Evolutionary conservation across 1,284 basidiomycete species (phyloP).

Genomic region (Termitomyces sp.): DNA sequence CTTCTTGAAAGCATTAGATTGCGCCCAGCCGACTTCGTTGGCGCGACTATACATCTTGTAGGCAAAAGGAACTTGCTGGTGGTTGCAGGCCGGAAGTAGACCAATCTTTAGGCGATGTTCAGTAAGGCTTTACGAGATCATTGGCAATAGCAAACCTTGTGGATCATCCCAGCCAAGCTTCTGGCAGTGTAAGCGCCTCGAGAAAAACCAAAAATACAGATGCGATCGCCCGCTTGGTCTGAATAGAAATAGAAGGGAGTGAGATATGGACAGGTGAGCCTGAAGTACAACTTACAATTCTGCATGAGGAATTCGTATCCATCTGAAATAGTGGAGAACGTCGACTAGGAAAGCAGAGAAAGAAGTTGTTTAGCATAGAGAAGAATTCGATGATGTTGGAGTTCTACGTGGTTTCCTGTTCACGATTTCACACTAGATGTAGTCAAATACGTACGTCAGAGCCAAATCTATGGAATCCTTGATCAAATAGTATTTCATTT

Average conservation of each 20-base stretch:
- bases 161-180: conserved; percentile 19
- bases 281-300: conserved; percentile 36
- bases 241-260: not conserved
- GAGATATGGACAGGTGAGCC: not conserved
- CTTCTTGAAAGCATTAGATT: conserved; percentile 57
- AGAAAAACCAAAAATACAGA: conserved; percentile 20
- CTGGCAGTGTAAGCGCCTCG: conserved; percentile 19
- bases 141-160: conserved; percentile 9
- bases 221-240: conserved; percentile 14
- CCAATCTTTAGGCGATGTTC: conserved; percentile 34
- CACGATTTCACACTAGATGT: too few species aligned
- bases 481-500: too few species aligned
- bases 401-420: too few species aligned
- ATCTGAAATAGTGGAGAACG: conserved; percentile 24
- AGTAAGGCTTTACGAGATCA: not conserved
- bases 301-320: conserved; percentile 65
- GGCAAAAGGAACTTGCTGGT: conserved; percentile 63
- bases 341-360: not conserved
- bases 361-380: too few species aligned
- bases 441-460: too few species aligned
- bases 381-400: too few species aligned
- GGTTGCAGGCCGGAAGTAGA: conserved; percentile 48
- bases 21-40: conserved; percentile 46
- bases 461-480: too few species aligned
- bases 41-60: conserved; percentile 60